Percentiles rank a stretch among this genome's conserved stretches.
Evolutionary conservation across 2,329 filamentous ascomycete genomes (phyloP).

Genomic region (Arthroderma sp.): DNA sequence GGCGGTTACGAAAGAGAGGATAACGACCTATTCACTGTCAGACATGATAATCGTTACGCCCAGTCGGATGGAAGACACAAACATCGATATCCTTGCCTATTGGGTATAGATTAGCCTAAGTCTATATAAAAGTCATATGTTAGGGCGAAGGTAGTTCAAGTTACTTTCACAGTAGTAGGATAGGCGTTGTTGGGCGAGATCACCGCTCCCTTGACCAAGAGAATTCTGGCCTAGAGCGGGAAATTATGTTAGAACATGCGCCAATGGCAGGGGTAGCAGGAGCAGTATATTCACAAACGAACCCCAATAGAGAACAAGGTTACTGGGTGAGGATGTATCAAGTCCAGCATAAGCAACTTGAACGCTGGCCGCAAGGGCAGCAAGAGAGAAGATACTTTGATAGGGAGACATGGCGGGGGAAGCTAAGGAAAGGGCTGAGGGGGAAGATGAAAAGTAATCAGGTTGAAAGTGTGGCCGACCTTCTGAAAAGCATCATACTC

Average conservation of each 20-base stretch:
- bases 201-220: slow-evolving; percentile 18
- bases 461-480: not conserved
- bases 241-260: not conserved
- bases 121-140: not conserved
- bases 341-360: slow-evolving; percentile 26
- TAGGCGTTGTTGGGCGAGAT: slow-evolving; percentile 7
- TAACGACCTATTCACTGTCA: slow-evolving; percentile 39
- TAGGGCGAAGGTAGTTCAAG: not conserved
- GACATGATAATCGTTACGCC: too few relatives aligned
- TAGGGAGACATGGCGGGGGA: slow-evolving; percentile 17
- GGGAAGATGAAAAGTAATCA: not conserved
- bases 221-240: slow-evolving; percentile 43
- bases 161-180: slow-evolving; percentile 8
- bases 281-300: not conserved
- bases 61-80: slow-evolving; percentile 6
- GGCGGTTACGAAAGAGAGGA: slow-evolving; percentile 49
- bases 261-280: too few relatives aligned
- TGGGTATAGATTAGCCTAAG: not conserved
- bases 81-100: slow-evolving; percentile 19
- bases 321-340: slow-evolving; percentile 34
- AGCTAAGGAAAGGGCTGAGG: not conserved
- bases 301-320: slow-evolving; percentile 57
- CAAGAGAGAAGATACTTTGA: slow-evolving; percentile 15
- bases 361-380: slow-evolving; percentile 19
- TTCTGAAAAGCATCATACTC: too few relatives aligned